Percentiles rank a stretch among this genome's conserved stretches.
These are phyloP conservation scores for Rosa rugosa DNA, from an alignment of 306 rosid species.

Conservation along the genomic window DNA sequence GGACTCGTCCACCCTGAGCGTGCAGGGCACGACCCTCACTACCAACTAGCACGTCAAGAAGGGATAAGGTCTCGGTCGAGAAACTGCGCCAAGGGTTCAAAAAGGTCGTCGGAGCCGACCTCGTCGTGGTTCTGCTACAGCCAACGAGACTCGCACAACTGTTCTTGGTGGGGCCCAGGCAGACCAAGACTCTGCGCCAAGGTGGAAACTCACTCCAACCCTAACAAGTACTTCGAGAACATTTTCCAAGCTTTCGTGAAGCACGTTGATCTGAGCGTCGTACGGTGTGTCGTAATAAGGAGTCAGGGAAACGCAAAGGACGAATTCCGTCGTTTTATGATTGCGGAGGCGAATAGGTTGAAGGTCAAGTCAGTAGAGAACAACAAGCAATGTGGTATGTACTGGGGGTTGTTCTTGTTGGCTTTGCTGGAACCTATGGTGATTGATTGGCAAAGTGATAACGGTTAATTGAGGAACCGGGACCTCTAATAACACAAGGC, in stretches of 20 bases:
- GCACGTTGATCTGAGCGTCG: background rate
- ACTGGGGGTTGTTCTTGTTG: too few species aligned
- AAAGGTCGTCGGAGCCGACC: background rate
- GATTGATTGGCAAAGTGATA: too few species aligned
- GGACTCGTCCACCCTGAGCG: background rate
- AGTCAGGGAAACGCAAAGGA: background rate
- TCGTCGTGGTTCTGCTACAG: background rate
- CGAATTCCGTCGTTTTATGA: slow-evolving; percentile 2
- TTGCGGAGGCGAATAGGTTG: background rate
- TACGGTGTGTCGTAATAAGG: slow-evolving; percentile 2
- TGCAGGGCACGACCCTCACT: background rate
- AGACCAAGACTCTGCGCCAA: background rate
- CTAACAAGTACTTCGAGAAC: background rate
- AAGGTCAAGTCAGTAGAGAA: background rate
- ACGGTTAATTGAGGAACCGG: too few species aligned
- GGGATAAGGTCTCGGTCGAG: background rate
- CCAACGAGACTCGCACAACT: background rate
- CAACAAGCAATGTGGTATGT: background rate
- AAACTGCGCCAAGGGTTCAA: background rate
- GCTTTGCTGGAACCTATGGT: too few species aligned
- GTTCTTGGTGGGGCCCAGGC: background rate
- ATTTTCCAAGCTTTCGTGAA: background rate
- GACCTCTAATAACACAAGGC: too few species aligned
- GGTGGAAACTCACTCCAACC: background rate
- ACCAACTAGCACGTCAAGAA: background rate